Base-by-base conservation (phyloP, 805 yeast species). In the Diddensiella santjacobensis region DNA sequence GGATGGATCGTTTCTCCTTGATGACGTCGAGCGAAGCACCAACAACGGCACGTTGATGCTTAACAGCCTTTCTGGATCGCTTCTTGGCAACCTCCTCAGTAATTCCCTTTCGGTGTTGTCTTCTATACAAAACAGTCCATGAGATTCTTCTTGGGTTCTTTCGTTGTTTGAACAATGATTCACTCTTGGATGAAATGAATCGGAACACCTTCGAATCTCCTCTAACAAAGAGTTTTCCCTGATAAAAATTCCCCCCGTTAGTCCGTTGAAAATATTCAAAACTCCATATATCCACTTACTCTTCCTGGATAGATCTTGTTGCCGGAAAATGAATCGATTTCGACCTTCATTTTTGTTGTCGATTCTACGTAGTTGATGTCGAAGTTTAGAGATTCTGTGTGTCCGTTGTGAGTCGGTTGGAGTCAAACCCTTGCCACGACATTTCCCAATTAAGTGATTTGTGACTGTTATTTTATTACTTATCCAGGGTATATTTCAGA, bases 101-200 rank as follows among this genome's bases (percentile, higher is more conserved):
- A 73, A 91, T 82, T 81, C 99, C 99, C 81, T 93, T 93, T 86
- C 88, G 89, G 95, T 93, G 98, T 80, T 91, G 96, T 80, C 96
- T 87, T 84, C 99, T 91, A 91, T 80, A 93, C 69, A 93, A 83
- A 70, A 91, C 97, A 64, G 99, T 93, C 99, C 99, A 93, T 61
- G 98, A 83, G 73, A 93, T 83, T 84, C 96, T 87, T 84, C 99
- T 90, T 80, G 99, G 99, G 90, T 93, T 93, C 95, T 93, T 93
- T 85, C 97, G 89, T 83, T 93, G 99, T 72, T 84, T 83, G 93
- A 93, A 93, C 71, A 93, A 84, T 72, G 98, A 89, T 69, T 96
- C 91, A 71, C 95, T 82, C 80, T 93, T 93, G 66, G 97, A 86
- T 75, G 87, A 83, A 76, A 86, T 95, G 93, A 93, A 93, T 84